Evolutionary conservation across 495 filamentous ascomycete species (phyloP), one percentile per base, ranked within the genome.

Genomic region (Peziza echinospora): DNA sequence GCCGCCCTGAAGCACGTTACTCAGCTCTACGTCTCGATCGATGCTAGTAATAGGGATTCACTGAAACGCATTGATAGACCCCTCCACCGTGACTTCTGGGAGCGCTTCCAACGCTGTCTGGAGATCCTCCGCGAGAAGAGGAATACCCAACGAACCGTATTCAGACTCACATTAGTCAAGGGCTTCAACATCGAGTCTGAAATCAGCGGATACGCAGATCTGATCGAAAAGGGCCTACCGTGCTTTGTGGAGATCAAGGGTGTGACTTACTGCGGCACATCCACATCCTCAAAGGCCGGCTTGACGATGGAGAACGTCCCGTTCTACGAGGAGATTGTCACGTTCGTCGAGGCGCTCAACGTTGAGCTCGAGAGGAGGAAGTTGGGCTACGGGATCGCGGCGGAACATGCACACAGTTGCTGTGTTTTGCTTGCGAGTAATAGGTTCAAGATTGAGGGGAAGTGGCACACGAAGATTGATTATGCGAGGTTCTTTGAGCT

Each of bases 111-210:
- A 51, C 68, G 76, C 19, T 96, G 87, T 60, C 70, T 96, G 22
- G 85, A 92, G 48, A 93, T 96, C 52, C 65, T 96, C 10, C 71
- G 81, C 24, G 79, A 81, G 61, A 79, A 78, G 57, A 70, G 87
- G 17, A 76, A 78, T 64, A 63, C 69, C 43, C 87, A 93, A 54
- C 78, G 87, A 17, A 96, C 87, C 24, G 87, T 96, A 4, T 96
- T 93, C 70, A 80, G 87, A 5, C 71, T 96, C 5, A 96, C 87
- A 1, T 75, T 96, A 4, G 87, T 96, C 54, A 93, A 94, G 65
- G 78, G 82, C 1, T 96, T 96, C 68, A 96, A 96, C 57, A 72
- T 96, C 53, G 87, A 92, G 13, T 84, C 92, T 47, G 87, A 93
- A 62, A 83, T 78, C 1, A 70, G 77, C 49, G 87, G 89, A 2